A percentile compares a stretch with the other conserved stretches of the same genome.
phyloP scores from a whole-genome alignment of 2,329 filamentous ascomycete genomes.

The Tolypocladium album region DNA sequence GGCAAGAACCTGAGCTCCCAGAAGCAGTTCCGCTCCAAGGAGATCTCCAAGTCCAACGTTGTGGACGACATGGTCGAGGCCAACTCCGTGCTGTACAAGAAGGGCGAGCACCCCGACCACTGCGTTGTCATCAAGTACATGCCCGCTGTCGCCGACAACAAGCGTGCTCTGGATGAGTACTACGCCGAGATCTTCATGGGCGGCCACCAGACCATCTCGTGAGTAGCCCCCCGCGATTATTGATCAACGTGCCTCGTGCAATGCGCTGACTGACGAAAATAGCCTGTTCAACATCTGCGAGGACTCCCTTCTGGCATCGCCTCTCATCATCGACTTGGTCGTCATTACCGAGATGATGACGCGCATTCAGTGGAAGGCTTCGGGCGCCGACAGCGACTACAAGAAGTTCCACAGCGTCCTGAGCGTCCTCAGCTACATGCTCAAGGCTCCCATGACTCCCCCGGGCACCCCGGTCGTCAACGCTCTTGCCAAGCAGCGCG shows the following conservation, averaged over 20 bases:
- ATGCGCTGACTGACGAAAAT: background rate
- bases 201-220: slow-evolving; percentile 92
- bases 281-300: slow-evolving; percentile 98
- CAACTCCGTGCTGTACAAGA: slow-evolving; percentile 80
- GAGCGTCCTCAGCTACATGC: slow-evolving; percentile 97
- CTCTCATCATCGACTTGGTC: slow-evolving; percentile 93
- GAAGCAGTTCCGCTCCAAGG: slow-evolving; percentile 98
- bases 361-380: slow-evolving; percentile 81
- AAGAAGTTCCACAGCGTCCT: slow-evolving; percentile 95
- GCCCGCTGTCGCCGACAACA: slow-evolving; percentile 97
- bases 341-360: slow-evolving; percentile 97
- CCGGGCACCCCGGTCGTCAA: slow-evolving; percentile 94
- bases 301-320: slow-evolving; percentile 90
- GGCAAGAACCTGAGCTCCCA: slow-evolving; percentile 97
- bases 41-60: slow-evolving; percentile 98
- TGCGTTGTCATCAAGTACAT: slow-evolving; percentile 99
- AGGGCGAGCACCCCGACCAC: slow-evolving; percentile 93
- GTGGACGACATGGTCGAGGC: slow-evolving; percentile 99
- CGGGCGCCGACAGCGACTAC: slow-evolving; percentile 54
- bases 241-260: background rate
- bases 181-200: slow-evolving; percentile 99
- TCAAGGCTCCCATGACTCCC: slow-evolving; percentile 89
- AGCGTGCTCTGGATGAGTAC: slow-evolving; percentile 97
- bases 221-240: slow-evolving; percentile 19
- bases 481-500: slow-evolving; percentile 89